Conservation (phyloP, 139 green algal genomes). For the Chlorella sorokiniana region DNA sequence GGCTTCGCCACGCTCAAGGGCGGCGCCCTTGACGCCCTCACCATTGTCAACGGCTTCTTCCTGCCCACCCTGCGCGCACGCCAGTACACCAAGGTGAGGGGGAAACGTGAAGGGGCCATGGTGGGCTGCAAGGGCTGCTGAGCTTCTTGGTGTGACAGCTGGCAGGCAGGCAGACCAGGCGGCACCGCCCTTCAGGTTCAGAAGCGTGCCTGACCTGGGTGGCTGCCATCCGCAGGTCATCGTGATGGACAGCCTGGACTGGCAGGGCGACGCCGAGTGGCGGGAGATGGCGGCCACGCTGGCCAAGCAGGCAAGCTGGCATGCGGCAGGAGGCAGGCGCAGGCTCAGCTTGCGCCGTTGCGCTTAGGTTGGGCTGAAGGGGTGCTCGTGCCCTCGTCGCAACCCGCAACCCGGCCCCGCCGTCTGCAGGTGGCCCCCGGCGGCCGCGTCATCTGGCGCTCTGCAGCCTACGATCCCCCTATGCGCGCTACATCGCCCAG, state of each 20-base stretch:
- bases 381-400: neutral
- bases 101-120: neutral
- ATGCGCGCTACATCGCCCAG: constrained; percentile 78
- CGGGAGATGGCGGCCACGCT: constrained; percentile 71
- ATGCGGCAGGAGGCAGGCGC: neutral
- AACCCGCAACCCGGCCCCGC: neutral
- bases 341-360: neutral
- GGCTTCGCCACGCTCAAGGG: constrained; percentile 84
- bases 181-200: no score
- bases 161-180: no score
- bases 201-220: no score
- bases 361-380: no score
- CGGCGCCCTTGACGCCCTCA: constrained; percentile 73
- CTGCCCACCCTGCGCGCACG: constrained; percentile 83
- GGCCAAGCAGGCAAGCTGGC: constrained; percentile 51
- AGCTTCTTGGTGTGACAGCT: no score
- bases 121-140: no score
- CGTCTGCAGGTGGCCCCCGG: constrained; percentile 64
- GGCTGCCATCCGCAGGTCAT: constrained; percentile 80
- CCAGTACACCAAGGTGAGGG: constrained; percentile 86
- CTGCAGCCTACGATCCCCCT: constrained; percentile 85
- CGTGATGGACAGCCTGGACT: constrained; percentile 99
- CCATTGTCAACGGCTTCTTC: constrained; percentile 87
- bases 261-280: constrained; percentile 70
- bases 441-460: constrained; percentile 95